Evolutionary conservation across 495 filamentous ascomycete species (phyloP).

Genomic region (Trichocladium uniseriatum): DNA sequence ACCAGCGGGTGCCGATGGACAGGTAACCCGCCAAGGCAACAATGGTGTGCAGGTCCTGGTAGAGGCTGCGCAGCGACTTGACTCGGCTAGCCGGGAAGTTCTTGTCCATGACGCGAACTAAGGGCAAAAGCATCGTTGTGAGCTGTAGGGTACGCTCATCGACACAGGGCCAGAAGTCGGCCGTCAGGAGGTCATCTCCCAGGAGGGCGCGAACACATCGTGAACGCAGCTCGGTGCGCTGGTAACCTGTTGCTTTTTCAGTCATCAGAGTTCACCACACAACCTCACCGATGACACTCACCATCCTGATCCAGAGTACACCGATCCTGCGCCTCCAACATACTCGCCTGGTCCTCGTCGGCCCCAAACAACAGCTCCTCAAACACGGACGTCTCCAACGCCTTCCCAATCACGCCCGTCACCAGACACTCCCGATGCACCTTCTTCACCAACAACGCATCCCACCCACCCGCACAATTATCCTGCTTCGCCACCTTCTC

Average conservation of each 20-base stretch:
- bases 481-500: constrained; percentile 31
- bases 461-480: constrained; percentile 30
- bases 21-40: constrained; percentile 37
- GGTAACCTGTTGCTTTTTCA: constrained; percentile 27
- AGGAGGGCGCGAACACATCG: constrained; percentile 23
- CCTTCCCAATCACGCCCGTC: constrained; percentile 32
- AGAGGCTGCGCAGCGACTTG: constrained; percentile 14
- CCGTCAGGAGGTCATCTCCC: constrained; percentile 22
- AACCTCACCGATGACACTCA: constrained; percentile 12
- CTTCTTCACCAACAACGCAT: constrained; percentile 26
- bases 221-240: constrained; percentile 31
- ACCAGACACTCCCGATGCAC: constrained; percentile 32
- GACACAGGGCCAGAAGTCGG: constrained; percentile 33
- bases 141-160: constrained; percentile 34
- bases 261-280: not conserved
- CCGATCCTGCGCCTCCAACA: constrained; percentile 30
- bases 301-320: constrained; percentile 31
- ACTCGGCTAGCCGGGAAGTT: constrained; percentile 10
- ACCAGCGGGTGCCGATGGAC: constrained; percentile 36
- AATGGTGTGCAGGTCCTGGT: constrained; percentile 39
- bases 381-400: constrained; percentile 37
- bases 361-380: constrained; percentile 38
- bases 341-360: constrained; percentile 11
- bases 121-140: constrained; percentile 32
- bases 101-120: constrained; percentile 29